Evolutionary conservation across 441 rosid species (phyloP), one percentile per base, ranked within the genome.

Genomic region (Dalechampia spathulata): DNA sequence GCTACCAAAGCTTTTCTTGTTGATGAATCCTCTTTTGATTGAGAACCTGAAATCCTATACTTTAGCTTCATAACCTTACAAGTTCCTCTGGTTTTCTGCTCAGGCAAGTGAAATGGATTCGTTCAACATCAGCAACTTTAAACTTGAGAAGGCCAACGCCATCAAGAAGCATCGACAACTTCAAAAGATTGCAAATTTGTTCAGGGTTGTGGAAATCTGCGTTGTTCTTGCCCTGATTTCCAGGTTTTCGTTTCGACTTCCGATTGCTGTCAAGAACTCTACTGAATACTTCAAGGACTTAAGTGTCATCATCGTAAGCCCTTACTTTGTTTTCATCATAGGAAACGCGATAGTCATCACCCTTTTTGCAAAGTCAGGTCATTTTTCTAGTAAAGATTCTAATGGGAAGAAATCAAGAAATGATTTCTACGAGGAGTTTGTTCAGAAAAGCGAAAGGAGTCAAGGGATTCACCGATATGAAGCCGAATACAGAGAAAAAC

Each of bases 261-360:
- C 95, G 0, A 64, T 61, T 8, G 75, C 90, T 7, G 72, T 89
- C 32, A 80, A 70, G 80, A 75, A 65, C 67, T 84, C 86, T 0
- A 60, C 84, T 0, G 84, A 67, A 52, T 70, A 78, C 59, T 79
- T 92, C 71, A 81, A 66, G 74, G 79, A 64, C 71, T 59, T 80
- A 13, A 44, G 74, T 2, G 54, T 61, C 42, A 38, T 70, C 57
- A 76, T 86, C 4, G 75, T 52, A 15, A 83, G 89, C 57, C 94
- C 95, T 2, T 62, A 75, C 23, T 86, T 89, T 39, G 83, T 92
- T 46, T 92, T 92, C 69, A 62, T 89, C 9, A 20, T 89, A 1
- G 96, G 96, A 14, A 89, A 92, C 76, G 74, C 58, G 25, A 89
- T 92, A 57, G 73, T 89, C 58, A 69, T 85, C 69, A 73, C 72